Base-by-base conservation (phyloP, 2,329 filamentous ascomycete species). In the Fusarium austroafricanum region DNA sequence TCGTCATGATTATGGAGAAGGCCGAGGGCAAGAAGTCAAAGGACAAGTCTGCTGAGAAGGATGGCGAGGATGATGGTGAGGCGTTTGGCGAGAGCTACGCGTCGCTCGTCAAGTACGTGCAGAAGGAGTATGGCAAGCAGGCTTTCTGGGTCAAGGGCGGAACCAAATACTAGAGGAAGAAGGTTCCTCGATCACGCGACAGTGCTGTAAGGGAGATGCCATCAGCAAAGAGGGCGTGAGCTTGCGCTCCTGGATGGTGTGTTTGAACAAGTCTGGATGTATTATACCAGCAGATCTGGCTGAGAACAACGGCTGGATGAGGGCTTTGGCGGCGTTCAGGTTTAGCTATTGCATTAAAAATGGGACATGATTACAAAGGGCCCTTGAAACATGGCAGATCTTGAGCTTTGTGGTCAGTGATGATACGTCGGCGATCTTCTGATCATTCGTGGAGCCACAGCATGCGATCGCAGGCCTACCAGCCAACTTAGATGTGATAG, bases 1-100 rank as follows among this genome's bases (percentile, higher is more conserved):
- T 99, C 55, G 93, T 97, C 74, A 97, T 99, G 94, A 89, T 91
- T 75, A 87, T 87, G 77, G 87, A 89, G 79, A 86, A 85, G 80
- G 76, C 79, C 53, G 79, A 81, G 73, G 81, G 73, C 65, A 80
- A 81, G 75, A 85, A 83, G 75, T 76, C 79, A 63, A 77, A 79
- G 66, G 76, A 79, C 75, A 83, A 80, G 65, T 77, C 83, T 68
- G 82, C 80, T 35, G 77, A 79, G 39, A 80, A 79, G 59, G 81
- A 81, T 21, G 81, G 78, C 44, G 84, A 84, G 70, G 83, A 82
- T 45, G 84, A 83, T 33, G 84, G 80, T 43, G 87, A 88, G 79
- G 87, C 87, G 66, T 91, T 90, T 73, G 82, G 81, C 68, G 88
- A 90, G 75, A 83, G 83, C 44, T 91, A 90, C 79, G 85, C 87